Evolutionary conservation across 2,329 filamentous ascomycete genomes (phyloP).

Genomic region (Trichoderma breve): DNA sequence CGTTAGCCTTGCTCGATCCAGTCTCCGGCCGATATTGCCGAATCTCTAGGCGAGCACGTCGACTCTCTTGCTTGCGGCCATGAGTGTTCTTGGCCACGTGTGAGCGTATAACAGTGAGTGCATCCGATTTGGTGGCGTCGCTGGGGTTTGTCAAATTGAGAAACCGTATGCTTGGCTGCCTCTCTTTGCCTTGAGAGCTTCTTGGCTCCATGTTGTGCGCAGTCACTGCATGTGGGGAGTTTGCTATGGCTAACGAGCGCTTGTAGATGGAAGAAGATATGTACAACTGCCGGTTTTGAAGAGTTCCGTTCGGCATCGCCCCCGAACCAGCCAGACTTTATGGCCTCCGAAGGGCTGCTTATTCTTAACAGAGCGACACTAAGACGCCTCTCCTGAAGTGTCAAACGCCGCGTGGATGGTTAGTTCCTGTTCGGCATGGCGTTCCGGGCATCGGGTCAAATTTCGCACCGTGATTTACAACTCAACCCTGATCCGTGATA

Average conservation of each 20-base stretch:
- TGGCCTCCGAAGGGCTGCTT: neutral
- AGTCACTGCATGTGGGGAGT: neutral
- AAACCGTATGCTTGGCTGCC: neutral
- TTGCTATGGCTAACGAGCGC: neutral
- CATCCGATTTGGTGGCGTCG: slow-evolving; percentile 11
- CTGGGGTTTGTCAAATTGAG: slow-evolving; percentile 12
- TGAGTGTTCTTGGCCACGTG: slow-evolving; percentile 14
- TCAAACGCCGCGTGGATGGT: neutral
- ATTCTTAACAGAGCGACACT: neutral
- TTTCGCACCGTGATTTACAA: neutral
- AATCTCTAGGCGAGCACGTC: slow-evolving; percentile 5
- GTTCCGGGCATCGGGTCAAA: neutral
- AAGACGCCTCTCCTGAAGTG: neutral
- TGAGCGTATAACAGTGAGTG: slow-evolving; percentile 9
- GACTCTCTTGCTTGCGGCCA: slow-evolving; percentile 10
- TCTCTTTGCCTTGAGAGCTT: neutral
- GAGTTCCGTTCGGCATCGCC: neutral
- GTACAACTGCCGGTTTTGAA: neutral
- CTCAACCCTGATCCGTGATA: neutral
- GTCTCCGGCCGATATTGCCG: slow-evolving; percentile 4
- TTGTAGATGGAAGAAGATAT: neutral
- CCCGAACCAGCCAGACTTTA: neutral
- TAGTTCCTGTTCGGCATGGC: neutral
- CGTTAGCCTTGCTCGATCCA: neutral
- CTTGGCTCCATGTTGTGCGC: neutral